A percentile compares a stretch with the other conserved stretches of the same genome.
Conservation (phyloP, 805 yeast genomes). For the Lachancea nothofagi region DNA sequence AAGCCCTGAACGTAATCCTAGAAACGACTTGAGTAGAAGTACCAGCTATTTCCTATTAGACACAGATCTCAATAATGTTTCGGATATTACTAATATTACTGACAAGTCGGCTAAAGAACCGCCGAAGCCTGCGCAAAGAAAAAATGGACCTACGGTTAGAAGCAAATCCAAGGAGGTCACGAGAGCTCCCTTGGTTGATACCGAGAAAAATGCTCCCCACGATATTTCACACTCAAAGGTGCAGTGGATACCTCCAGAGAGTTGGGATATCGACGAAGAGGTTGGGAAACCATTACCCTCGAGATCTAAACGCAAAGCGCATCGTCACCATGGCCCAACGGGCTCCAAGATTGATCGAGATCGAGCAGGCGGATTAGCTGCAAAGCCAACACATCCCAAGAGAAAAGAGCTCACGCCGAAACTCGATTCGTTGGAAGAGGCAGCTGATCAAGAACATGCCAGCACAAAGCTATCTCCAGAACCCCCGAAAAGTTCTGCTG, state of each 20-base stretch:
- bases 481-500: conserved; percentile 1
- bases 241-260: conserved; percentile 54
- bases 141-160: too few species aligned
- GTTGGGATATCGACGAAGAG: conserved; percentile 50
- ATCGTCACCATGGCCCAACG: conserved; percentile 10
- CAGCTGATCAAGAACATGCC: background rate
- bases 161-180: background rate
- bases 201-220: conserved; percentile 1
- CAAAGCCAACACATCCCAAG: background rate
- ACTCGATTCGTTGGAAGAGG: conserved; percentile 3
- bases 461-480: background rate
- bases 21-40: conserved; percentile 4
- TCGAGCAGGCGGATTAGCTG: conserved; percentile 3
- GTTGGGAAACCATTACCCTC: conserved; percentile 9
- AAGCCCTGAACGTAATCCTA: conserved; percentile 6
- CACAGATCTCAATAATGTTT: conserved; percentile 26
- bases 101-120: conserved; percentile 5
- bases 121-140: background rate
- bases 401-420: background rate
- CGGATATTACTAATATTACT: conserved; percentile 22
- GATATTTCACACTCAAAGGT: conserved; percentile 5
- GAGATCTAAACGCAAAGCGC: conserved; percentile 4
- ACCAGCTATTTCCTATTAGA: conserved; percentile 23
- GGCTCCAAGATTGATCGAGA: conserved; percentile 13
- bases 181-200: conserved; percentile 1